Base-by-base conservation (phyloP, 1,284 basidiomycete species). In the Malassezia arunalokei region DNA sequence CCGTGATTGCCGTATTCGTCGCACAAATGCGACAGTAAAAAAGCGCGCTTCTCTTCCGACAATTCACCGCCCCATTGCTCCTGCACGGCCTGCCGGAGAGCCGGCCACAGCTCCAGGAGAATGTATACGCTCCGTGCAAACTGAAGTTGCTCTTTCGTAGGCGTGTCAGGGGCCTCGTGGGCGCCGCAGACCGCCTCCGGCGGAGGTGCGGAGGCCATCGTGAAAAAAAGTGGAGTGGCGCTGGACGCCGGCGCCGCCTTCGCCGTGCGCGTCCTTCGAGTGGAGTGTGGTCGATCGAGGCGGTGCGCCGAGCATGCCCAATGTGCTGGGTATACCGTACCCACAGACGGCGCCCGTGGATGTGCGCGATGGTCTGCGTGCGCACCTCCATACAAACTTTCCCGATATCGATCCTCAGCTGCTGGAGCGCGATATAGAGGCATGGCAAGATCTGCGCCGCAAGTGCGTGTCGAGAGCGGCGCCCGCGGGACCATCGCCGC, bases 331-430 rank as follows among this genome's bases (percentile, higher is more conserved):
- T 33, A 47, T 71, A 27, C 66, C 66, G 6, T 40, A 40, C 12
- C 67, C 67, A 49, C 55, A 56, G 35, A 52, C 62, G 32, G 48
- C 58, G 24, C 51, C 57, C 1, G 42, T 49, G 11, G 48, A 51
- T 5, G 54, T 71, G n/a, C 53, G 62, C 20, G 52, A 54, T 3
- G 76, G 81, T 5, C 77, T 84, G 1, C 79, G 82, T 39, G 76
- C 77, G 38, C 87, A 89, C 74, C 83, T 94, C 44, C 76, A 78
- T n/a, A 66, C 75, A 0, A 76, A 80, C 44, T 81, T 84, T 70
- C 78, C 79, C 6, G 83, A 85, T 39, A 81, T 82, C n/a, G 86
- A 92, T 67, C 87, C 89, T 0, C 87, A 90, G 63, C 82, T 83
- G n/a, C 91, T 90, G 76, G 82, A 78, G 71, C 77, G 79, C 63